Conservation (phyloP, 176 grass and related monocot genomes). For the Juncus effusus region DNA sequence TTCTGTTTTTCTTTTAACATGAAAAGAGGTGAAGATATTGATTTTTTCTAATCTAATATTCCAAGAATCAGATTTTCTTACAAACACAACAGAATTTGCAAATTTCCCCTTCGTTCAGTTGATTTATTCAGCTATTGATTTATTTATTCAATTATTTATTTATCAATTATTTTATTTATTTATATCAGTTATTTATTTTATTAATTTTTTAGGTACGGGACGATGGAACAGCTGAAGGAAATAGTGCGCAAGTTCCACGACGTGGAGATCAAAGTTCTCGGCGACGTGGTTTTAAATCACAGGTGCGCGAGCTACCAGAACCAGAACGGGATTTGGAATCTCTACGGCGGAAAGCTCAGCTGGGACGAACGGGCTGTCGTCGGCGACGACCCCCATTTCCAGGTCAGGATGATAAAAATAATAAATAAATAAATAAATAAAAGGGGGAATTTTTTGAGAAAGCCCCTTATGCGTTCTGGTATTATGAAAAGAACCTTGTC, state of each 20-base stretch:
- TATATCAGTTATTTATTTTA: neutral
- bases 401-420: slow-evolving; percentile 35
- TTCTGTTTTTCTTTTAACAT: no score
- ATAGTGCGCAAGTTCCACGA: slow-evolving; percentile 72
- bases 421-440: no score
- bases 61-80: no score
- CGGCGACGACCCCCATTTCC: slow-evolving; percentile 97
- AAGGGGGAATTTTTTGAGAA: no score
- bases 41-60: no score
- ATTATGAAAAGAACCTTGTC: no score
- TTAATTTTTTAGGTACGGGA: slow-evolving; percentile 71
- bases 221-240: slow-evolving; percentile 75
- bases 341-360: slow-evolving; percentile 82
- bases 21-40: no score
- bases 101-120: no score
- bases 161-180: neutral
- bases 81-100: no score
- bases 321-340: slow-evolving; percentile 83
- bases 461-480: no score
- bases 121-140: neutral
- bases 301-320: slow-evolving; percentile 80
- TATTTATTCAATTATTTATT: neutral
- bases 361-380: slow-evolving; percentile 92
- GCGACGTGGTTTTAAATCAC: slow-evolving; percentile 92
- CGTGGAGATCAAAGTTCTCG: slow-evolving; percentile 85